Evolutionary conservation across 2,329 filamentous ascomycete genomes (phyloP), one percentile per base, ranked within the genome.

Genomic region (Colletotrichum echinochloae): DNA sequence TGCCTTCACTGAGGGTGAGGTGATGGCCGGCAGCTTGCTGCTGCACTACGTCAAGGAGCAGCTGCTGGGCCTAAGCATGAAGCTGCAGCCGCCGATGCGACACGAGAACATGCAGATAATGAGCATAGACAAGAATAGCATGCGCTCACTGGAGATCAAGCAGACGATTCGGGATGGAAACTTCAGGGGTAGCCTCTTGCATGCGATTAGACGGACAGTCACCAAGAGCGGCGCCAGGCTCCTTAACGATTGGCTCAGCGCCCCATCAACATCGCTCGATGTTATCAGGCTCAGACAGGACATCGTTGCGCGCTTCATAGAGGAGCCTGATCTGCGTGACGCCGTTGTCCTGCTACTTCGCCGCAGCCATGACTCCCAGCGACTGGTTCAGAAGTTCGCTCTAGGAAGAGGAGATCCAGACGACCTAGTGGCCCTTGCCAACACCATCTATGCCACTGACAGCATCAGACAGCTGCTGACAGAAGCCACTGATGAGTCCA

Each of bases 341-440:
- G 86, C 89, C 52, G 82, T 97, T 30, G 83, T 90, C 1, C 79
- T 88, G 20, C 84, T 97, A 3, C 85, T 99, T 2, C 89, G 90
- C 72, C 87, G 89, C 30, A 95, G 91, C 61, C 91, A 94, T 75
- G 96, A 99, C 81, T 94, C 94, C 2, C 92, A 97, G 76, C 92
- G 96, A 1, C 85, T 99, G 3, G 90, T 97, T 1, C 96, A 98
- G 77, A 98, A 96, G 78, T 98, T 99, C 79, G 93, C 95, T 0
- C 88, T 98, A 11, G 95, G 95, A 14, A 89, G 94, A 73, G 96
- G 95, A n/a, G 93, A 97, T 76, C 88, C 95, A 1, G 95, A 98
- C 77, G 96, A 98, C 79, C 87, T 99, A 46, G 84, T 98, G 52
- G 92, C 90, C 60, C 85, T 99, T 18, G 93, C 94, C 1, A 91